Evolutionary conservation across 805 yeast genomes (phyloP), one percentile per base, ranked within the genome.

Genomic region (Pichia cephalocereana): DNA sequence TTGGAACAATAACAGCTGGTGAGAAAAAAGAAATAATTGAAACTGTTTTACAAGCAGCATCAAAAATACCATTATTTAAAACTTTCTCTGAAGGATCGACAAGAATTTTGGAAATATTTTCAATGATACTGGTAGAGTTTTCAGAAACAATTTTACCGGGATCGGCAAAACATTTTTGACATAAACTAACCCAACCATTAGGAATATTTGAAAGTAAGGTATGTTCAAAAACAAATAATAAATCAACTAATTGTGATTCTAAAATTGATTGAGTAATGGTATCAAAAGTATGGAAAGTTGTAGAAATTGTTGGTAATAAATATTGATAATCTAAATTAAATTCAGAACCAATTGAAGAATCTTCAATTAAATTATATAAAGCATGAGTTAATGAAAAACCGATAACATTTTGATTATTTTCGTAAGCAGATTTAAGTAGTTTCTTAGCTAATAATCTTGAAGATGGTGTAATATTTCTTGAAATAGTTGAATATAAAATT

Each of bases 161-260:
- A 60, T 90, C 95, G 31, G 74, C 57, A 2, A 65, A 59, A 8
- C 84, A 74, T 42, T 76, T 69, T 56, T 82, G 76, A 37, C 80
- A 80, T 40, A 88, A 64, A 0, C 85, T 85, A 34, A 88, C 83
- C 98, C 98, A 91, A 2, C 83, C 82, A 51, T 75, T 66, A 2
- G 54, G 60, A 70, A 66, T 52, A 63, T 49, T 41, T 5, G 64
- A 53, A n/a, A 77, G 60, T 3, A 55, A 46, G 2, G 56, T 44
- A 50, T 70, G 71, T 56, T 82, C 84, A 17, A 74, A 55, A 7
- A 74, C 52, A 26, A 78, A 60, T 17, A 80, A 57, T 17, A 70
- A 51, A 10, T 70, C 64, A 18, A 71, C 52, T 15, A 82, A 52
- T 23, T 70, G 65, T 8, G 60, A 48, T 5, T 61, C 58, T 43